These are phyloP conservation scores for Klebsormidium nitens DNA, from an alignment of 139 green algal genomes.

Conservation along the genomic window DNA sequence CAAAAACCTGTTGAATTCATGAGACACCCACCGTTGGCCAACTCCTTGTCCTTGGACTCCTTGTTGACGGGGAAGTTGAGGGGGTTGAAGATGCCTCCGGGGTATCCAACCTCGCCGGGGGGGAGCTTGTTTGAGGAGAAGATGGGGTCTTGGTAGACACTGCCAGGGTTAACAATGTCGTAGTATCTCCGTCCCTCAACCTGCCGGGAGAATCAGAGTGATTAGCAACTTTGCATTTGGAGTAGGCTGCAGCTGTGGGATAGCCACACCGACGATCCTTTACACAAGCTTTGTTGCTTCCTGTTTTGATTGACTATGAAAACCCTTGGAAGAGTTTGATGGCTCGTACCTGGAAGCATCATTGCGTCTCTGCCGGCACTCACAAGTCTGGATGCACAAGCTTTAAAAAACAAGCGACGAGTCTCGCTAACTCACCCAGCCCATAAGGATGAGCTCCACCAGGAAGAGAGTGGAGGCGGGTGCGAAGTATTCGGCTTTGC, in stretches of 20 bases:
- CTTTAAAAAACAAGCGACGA: no score
- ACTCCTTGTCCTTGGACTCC: conserved; percentile 48
- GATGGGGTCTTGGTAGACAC: conserved; percentile 64
- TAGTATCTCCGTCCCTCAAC: conserved; percentile 63
- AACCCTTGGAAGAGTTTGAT: no score
- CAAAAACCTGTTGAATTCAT: background rate
- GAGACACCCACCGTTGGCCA: conserved; percentile 55
- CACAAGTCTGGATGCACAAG: no score
- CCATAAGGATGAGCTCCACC: conserved; percentile 79
- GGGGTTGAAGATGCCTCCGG: conserved; percentile 63
- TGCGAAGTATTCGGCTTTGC: conserved; percentile 66
- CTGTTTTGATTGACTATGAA: no score
- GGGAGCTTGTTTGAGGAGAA: conserved; percentile 52
- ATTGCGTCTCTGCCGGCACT: no score
- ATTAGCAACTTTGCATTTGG: no score
- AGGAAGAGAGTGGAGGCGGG: conserved; percentile 62
- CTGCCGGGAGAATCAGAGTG: no score
- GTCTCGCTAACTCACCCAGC: no score
- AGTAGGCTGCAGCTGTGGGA: no score
- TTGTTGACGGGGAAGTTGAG: conserved; percentile 32
- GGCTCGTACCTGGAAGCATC: no score
- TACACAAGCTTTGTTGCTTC: no score
- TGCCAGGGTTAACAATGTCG: conserved; percentile 73
- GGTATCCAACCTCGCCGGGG: conserved; percentile 53
- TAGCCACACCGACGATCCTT: no score